Conservation (phyloP, 768 basidiomycete species). For the Vishniacozyma victoriae region DNA sequence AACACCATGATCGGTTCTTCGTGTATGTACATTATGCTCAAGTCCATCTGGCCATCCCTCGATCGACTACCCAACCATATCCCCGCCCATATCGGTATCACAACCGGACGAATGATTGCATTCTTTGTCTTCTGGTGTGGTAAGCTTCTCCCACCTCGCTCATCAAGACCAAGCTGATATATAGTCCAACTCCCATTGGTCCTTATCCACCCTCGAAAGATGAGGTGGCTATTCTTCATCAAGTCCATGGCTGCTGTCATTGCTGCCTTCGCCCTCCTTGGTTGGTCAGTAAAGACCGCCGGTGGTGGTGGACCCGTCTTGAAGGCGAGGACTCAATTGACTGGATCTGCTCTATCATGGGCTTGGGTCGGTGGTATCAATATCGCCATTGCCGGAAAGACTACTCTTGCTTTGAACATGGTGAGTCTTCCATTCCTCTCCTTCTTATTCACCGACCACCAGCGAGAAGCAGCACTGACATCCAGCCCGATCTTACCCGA, state of each 20-base stretch:
- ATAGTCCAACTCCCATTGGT: slow-evolving; percentile 37
- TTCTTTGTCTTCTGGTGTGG: slow-evolving; percentile 43
- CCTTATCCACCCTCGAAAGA: slow-evolving; percentile 61
- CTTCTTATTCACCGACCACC: background rate
- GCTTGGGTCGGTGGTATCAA: slow-evolving; percentile 58
- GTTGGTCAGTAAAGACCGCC: slow-evolving; percentile 68
- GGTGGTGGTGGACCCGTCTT: slow-evolving; percentile 56
- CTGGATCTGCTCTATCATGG: slow-evolving; percentile 59
- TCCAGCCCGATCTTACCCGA: slow-evolving; percentile 72
- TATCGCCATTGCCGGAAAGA: slow-evolving; percentile 66
- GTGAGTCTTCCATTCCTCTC: slow-evolving; percentile 49
- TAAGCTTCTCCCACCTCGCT: slow-evolving; percentile 9
- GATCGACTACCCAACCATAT: slow-evolving; percentile 23
- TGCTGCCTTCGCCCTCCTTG: slow-evolving; percentile 65
- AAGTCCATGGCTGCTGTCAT: slow-evolving; percentile 63
- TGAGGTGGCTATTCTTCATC: slow-evolving; percentile 67
- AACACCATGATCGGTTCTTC: slow-evolving; percentile 42
- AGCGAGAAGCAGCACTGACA: background rate
- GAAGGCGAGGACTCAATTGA: slow-evolving; percentile 53
- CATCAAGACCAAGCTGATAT: background rate
- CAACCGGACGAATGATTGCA: slow-evolving; percentile 35
- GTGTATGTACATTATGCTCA: slow-evolving; percentile 42
- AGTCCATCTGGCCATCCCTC: slow-evolving; percentile 45
- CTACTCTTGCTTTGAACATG: slow-evolving; percentile 51
- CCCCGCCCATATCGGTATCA: slow-evolving; percentile 30